Evolutionary conservation across 2,329 filamentous ascomycete species (phyloP), one percentile per base, ranked within the genome.

Genomic region (Periconia sp.): DNA sequence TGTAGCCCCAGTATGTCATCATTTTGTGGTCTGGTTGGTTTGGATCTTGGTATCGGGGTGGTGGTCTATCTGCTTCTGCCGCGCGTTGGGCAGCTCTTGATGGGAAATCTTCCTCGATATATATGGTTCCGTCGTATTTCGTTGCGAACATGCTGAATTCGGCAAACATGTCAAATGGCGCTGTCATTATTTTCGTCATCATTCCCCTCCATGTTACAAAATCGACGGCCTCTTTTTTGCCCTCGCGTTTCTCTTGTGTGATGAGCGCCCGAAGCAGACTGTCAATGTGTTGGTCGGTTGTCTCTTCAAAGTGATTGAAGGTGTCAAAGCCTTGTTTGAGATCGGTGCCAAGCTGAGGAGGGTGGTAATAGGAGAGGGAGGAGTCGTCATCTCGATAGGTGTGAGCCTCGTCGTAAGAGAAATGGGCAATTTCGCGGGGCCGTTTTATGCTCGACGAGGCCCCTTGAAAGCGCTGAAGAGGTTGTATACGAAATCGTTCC

Each of bases 111-210:
- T 99, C 94, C 71, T 99, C 94, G 52, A 99, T 88, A 72, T 92
- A 97, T 31, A 52, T 59, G 57, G 82, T 69, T 72, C 94, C 92
- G 77, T 97, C 87, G 63, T 91, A 94, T 36, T 85, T 78, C 2
- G 92, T 96, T 35, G 90, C 92, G 66, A 96, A 96, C 91, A 99
- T 96, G 68, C 95, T 88, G 61, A 96, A 97, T 36, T 88, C 91
- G 61, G 48, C 89, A 65, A 87, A 82, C 53, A 86, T 81, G 53
- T 95, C 90, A 65, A 88, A 97, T 1, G 90, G 88, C 0, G 87
- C 78, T 0, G 86, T 85, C 85, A 97, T 84, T 54, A 99, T 89
- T 80, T 96, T 99, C 50, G 94, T 97, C 86, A 99, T 92, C 90
- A 97, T 96, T 25, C 94, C 94, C 61, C 94, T 80, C 92, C 92